A percentile compares a stretch with the other conserved stretches of the same genome.
Evolutionary conservation across 2,329 filamentous ascomycete species (phyloP).

Genomic region (Cytospora chrysosperma): DNA sequence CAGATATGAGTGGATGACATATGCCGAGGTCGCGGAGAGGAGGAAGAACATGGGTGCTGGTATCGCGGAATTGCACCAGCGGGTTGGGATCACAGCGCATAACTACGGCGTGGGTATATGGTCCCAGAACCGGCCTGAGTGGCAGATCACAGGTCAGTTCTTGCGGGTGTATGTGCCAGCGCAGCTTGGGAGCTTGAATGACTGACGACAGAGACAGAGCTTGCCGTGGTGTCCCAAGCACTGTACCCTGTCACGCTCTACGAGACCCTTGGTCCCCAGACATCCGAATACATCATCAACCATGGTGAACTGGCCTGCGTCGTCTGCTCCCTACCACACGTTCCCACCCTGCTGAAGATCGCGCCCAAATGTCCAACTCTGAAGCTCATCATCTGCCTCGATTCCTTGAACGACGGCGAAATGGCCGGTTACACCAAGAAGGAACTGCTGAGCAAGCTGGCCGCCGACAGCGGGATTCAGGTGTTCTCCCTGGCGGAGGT

Average conservation of each 20-base stretch:
- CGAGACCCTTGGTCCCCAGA: conserved; percentile 88
- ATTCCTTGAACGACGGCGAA: conserved; percentile 79
- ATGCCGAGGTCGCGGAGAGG: conserved; percentile 73
- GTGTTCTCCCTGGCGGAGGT: conserved; percentile 80
- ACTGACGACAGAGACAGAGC: conserved; percentile 52
- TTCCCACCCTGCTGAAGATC: conserved; percentile 78
- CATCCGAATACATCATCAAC: conserved; percentile 94
- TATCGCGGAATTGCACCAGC: conserved; percentile 76
- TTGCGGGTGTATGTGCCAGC: background rate
- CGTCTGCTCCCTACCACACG: conserved; percentile 75
- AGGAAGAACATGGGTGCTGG: conserved; percentile 84
- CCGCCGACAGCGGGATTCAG: conserved; percentile 69
- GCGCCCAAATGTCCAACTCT: conserved; percentile 72
- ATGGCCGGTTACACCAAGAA: conserved; percentile 74
- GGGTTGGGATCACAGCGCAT: conserved; percentile 62
- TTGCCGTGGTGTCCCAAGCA: conserved; percentile 82
- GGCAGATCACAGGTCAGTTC: conserved; percentile 72
- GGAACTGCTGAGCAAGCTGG: conserved; percentile 73
- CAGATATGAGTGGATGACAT: conserved; percentile 81
- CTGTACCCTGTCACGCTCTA: conserved; percentile 93
- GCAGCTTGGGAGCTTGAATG: background rate
- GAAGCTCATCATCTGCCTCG: conserved; percentile 85
- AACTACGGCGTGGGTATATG: conserved; percentile 79
- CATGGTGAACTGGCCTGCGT: conserved; percentile 77
- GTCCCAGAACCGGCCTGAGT: conserved; percentile 85